Evolutionary conservation across 2,329 filamentous ascomycete genomes (phyloP).

Genomic region (Epichloe brachyelytri): DNA sequence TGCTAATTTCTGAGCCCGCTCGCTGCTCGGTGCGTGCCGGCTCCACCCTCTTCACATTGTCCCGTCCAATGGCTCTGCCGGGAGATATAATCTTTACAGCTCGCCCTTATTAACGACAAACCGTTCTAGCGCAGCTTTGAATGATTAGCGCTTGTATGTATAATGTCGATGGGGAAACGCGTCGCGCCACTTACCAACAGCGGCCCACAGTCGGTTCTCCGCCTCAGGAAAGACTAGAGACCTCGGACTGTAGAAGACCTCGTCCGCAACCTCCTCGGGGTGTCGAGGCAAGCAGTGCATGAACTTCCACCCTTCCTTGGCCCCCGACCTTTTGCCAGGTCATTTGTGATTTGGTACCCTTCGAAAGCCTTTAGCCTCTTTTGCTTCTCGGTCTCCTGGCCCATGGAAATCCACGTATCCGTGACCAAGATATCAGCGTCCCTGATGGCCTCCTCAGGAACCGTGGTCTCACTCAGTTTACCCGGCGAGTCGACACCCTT

Average conservation of each 20-base stretch:
- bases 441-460: constrained; percentile 76
- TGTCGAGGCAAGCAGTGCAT: constrained; percentile 97
- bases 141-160: not conserved
- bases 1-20: no score
- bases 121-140: constrained; percentile 58
- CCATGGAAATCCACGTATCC: constrained; percentile 98
- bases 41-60: no score
- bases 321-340: constrained; percentile 72
- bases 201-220: constrained; percentile 88
- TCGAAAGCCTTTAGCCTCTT: constrained; percentile 68
- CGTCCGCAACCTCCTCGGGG: constrained; percentile 82
- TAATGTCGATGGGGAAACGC: not conserved
- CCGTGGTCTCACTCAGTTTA: constrained; percentile 58
- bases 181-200: constrained; percentile 46
- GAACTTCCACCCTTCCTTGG: constrained; percentile 85
- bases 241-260: constrained; percentile 79
- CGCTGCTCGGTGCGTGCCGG: no score
- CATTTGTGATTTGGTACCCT: constrained; percentile 83
- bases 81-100: constrained; percentile 28
- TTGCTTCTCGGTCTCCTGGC: constrained; percentile 75
- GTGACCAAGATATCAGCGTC: constrained; percentile 84
- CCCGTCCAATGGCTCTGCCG: no score
- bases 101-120: constrained; percentile 93
- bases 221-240: constrained; percentile 89
- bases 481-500: constrained; percentile 45